A percentile compares a stretch with the other conserved stretches of the same genome.
These are phyloP conservation scores for Pisolithus albus DNA, from an alignment of 768 basidiomycete genomes.

Conservation along the genomic window DNA sequence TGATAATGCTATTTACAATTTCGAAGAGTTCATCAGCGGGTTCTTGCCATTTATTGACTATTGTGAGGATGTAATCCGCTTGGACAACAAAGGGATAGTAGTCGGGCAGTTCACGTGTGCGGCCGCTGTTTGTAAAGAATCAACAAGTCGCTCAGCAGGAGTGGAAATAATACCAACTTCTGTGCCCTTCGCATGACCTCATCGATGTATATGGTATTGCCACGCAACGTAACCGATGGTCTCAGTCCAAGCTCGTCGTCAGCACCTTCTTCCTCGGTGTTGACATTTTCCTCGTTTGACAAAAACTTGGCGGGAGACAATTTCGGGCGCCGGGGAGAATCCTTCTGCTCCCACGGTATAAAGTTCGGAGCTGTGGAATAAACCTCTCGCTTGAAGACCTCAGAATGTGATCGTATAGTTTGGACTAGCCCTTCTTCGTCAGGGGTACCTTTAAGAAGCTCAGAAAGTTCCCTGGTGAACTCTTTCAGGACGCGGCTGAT, in stretches of 20 bases:
- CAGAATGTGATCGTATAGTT: slow-evolving; percentile 42
- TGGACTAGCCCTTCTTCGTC: slow-evolving; percentile 50
- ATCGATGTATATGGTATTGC: slow-evolving; percentile 38
- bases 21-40: slow-evolving; percentile 45
- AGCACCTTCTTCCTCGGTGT: neutral
- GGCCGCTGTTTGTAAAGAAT: slow-evolving; percentile 37
- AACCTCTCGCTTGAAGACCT: slow-evolving; percentile 42
- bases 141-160: too few relatives aligned
- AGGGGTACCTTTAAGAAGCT: slow-evolving; percentile 47
- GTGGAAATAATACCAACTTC: slow-evolving; percentile 32
- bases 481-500: slow-evolving; percentile 40
- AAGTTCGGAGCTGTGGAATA: slow-evolving; percentile 53
- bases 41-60: slow-evolving; percentile 41
- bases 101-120: slow-evolving; percentile 65
- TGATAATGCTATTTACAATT: slow-evolving; percentile 30
- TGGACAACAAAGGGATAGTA: slow-evolving; percentile 61
- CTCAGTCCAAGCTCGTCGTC: neutral
- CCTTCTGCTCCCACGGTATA: slow-evolving; percentile 36
- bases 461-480: slow-evolving; percentile 41
- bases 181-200: slow-evolving; percentile 44
- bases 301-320: slow-evolving; percentile 27
- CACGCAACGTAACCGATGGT: slow-evolving; percentile 1
- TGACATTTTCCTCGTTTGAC: slow-evolving; percentile 32
- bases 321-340: neutral
- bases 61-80: slow-evolving; percentile 37